Conservation (phyloP, 2,329 filamentous ascomycete species). For the Monosporascus sp. region DNA sequence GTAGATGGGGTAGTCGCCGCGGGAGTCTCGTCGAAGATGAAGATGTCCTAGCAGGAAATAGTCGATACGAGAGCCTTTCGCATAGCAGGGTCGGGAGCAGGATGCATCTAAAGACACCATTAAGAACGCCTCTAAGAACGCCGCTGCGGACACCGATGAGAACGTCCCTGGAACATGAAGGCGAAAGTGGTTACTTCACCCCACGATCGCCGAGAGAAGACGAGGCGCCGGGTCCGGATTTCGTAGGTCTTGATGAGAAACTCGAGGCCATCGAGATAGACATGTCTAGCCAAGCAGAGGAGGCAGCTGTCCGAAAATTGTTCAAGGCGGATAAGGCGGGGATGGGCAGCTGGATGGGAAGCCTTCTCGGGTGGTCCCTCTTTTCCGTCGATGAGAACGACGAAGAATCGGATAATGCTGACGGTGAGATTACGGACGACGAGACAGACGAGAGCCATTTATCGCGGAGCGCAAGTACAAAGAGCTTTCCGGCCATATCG, state of each 20-base stretch:
- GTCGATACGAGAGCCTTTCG: constrained; percentile 42
- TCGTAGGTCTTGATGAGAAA: constrained; percentile 56
- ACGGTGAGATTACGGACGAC: constrained; percentile 29
- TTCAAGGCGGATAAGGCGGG: constrained; percentile 48
- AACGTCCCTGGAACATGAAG: constrained; percentile 23
- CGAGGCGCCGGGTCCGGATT: constrained; percentile 49
- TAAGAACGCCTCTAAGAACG: constrained; percentile 5
- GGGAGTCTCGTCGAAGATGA: constrained; percentile 38
- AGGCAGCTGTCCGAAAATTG: constrained; percentile 51
- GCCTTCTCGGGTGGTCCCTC: constrained; percentile 53
- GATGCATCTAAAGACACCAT: constrained; percentile 39
- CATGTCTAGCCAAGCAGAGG: constrained; percentile 44
- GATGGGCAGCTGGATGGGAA: constrained; percentile 54
- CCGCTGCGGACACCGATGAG: neutral
- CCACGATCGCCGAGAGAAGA: constrained; percentile 16
- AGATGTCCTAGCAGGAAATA: constrained; percentile 34
- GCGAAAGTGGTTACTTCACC: constrained; percentile 39
- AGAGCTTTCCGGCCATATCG: constrained; percentile 35
- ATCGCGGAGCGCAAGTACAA: constrained; percentile 30
- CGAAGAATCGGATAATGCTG: constrained; percentile 39
- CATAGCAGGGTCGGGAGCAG: constrained; percentile 39
- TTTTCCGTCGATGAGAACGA: constrained; percentile 59
- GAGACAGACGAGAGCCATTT: constrained; percentile 31
- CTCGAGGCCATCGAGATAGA: constrained; percentile 50
- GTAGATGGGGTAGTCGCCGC: constrained; percentile 42